phyloP scores from a whole-genome alignment of 2,329 filamentous ascomycete genomes.

The Neophaeococcomyces aloes region DNA sequence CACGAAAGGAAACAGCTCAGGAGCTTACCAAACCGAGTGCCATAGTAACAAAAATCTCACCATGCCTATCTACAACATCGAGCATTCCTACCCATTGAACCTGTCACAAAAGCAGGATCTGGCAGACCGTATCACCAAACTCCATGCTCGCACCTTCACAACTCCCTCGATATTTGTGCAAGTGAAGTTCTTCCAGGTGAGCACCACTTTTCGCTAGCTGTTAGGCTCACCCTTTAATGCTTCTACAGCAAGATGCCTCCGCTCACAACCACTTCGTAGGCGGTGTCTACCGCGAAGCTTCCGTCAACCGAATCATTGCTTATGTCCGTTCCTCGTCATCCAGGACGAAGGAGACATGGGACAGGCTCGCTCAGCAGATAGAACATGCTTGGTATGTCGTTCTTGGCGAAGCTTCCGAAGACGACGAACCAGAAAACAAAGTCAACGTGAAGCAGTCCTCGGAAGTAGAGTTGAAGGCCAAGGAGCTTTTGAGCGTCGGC shows the following conservation, averaged over 20 bases:
- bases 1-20: not conserved
- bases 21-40: not conserved
- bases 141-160: slow-evolving; percentile 18
- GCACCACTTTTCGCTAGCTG: slow-evolving; percentile 3
- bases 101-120: slow-evolving; percentile 14
- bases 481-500: slow-evolving; percentile 14
- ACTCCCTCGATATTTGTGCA: slow-evolving; percentile 20
- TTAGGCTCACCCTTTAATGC: slow-evolving; percentile 7
- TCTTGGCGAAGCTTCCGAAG: slow-evolving; percentile 5
- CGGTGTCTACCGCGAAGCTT: slow-evolving; percentile 9
- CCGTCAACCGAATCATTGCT: slow-evolving; percentile 9
- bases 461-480: slow-evolving; percentile 6
- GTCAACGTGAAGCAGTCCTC: slow-evolving; percentile 1
- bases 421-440: slow-evolving; percentile 6
- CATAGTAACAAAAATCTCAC: not conserved
- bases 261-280: slow-evolving; percentile 10
- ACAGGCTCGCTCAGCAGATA: slow-evolving; percentile 16
- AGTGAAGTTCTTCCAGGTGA: slow-evolving; percentile 11
- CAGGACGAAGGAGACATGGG: slow-evolving; percentile 17
- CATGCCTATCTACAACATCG: slow-evolving; percentile 17
- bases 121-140: slow-evolving; percentile 15
- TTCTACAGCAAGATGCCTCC: slow-evolving; percentile 13
- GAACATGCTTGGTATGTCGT: slow-evolving; percentile 17
- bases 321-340: slow-evolving; percentile 9
- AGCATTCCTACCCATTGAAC: slow-evolving; percentile 18